Evolutionary conservation across 768 basidiomycete genomes (phyloP).

Genomic region (Trametes elegans): DNA sequence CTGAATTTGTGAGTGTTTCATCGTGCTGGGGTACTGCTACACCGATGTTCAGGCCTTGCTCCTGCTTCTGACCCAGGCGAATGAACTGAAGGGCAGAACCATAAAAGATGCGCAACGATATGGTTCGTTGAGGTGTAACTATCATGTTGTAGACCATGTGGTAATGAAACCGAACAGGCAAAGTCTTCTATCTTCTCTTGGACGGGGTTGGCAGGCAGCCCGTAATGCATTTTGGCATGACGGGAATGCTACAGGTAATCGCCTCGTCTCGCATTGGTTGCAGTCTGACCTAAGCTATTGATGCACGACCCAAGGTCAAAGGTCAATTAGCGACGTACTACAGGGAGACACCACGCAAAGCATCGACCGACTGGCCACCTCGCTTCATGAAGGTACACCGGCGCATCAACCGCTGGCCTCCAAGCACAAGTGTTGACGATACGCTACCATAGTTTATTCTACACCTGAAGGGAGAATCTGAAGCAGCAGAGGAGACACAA

Average conservation of each 20-base stretch:
- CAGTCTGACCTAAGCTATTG: too few species aligned
- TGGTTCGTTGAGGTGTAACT: constrained; percentile 34
- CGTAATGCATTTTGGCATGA: constrained; percentile 84
- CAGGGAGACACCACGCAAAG: constrained; percentile 41
- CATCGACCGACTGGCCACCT: constrained; percentile 58
- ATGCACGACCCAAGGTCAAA: constrained; percentile 54
- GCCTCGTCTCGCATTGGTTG: too few species aligned
- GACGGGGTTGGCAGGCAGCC: constrained; percentile 60
- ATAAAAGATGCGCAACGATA: constrained; percentile 51
- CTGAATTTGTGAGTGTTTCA: constrained; percentile 57
- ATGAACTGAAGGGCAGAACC: constrained; percentile 49
- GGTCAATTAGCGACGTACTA: constrained; percentile 50
- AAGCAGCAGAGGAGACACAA: constrained; percentile 40
- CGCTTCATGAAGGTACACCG: constrained; percentile 56
- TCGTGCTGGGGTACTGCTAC: constrained; percentile 7
- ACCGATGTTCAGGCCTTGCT: background rate
- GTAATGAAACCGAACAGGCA: constrained; percentile 37
- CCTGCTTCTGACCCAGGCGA: constrained; percentile 38
- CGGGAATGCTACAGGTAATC: constrained; percentile 71
- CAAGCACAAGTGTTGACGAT: too few species aligned
- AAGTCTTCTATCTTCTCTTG: constrained; percentile 66
- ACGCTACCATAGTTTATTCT: constrained; percentile 63
- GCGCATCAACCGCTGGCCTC: background rate
- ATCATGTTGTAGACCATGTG: background rate
- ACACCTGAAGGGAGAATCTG: constrained; percentile 47